Percentiles rank a stretch among this genome's conserved stretches.
phyloP scores from a whole-genome alignment of 768 basidiomycete species.

The Auricularia sp. region DNA sequence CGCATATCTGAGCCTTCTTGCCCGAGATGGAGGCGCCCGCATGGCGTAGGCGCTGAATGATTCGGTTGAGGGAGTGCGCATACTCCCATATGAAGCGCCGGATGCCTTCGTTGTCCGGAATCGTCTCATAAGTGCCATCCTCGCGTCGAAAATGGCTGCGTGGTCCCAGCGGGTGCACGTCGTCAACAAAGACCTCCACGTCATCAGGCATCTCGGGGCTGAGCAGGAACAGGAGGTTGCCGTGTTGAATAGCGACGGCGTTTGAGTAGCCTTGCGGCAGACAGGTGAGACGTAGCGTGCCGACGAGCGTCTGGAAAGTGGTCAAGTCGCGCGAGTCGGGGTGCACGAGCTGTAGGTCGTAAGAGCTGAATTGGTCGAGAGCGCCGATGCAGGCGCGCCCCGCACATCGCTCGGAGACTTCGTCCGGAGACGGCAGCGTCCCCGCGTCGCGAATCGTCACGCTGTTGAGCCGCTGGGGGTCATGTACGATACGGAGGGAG shows the following conservation, averaged over 20 bases:
- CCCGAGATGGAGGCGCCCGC: slow-evolving; percentile 29
- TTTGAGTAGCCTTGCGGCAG: slow-evolving; percentile 37
- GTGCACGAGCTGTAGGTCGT: slow-evolving; percentile 24
- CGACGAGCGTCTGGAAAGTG: slow-evolving; percentile 31
- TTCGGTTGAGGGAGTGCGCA: slow-evolving; percentile 24
- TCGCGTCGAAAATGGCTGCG: too few species aligned
- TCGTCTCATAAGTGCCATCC: too few species aligned
- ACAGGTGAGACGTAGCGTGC: slow-evolving; percentile 19
- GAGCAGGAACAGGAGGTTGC: slow-evolving; percentile 28
- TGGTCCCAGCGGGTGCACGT: slow-evolving; percentile 26
- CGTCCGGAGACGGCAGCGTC: not conserved
- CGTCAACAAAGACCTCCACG: slow-evolving; percentile 31
- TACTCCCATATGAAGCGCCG: slow-evolving; percentile 32
- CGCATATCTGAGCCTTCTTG: slow-evolving; percentile 24
- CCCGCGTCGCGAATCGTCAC: slow-evolving; percentile 19
- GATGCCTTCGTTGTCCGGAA: slow-evolving; percentile 28
- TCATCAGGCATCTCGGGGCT: slow-evolving; percentile 30
- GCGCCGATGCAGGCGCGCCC: slow-evolving; percentile 16
- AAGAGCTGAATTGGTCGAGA: slow-evolving; percentile 7
- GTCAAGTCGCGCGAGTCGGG: slow-evolving; percentile 28
- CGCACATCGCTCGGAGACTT: not conserved
- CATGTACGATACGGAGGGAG: slow-evolving; percentile 25
- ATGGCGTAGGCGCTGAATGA: slow-evolving; percentile 30
- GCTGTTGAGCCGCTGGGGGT: slow-evolving; percentile 28
- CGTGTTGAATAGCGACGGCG: slow-evolving; percentile 30